phyloP scores from a whole-genome alignment of 345 rosid genomes.

The Lepidium sativum region DNA sequence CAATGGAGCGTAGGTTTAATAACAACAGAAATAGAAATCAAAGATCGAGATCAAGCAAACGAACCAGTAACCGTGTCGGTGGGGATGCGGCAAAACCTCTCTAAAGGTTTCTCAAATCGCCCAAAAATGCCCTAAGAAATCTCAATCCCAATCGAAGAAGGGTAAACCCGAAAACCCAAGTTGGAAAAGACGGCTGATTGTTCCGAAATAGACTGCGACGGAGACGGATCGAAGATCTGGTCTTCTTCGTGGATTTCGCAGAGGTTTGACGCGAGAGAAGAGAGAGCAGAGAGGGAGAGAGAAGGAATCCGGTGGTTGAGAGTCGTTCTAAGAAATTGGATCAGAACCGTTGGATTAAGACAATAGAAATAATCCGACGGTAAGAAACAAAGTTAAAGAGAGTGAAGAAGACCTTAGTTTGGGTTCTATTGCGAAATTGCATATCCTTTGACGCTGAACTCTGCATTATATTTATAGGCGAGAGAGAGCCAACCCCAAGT shows the following conservation, averaged over 20 bases:
- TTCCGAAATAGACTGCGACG: conserved; percentile 1
- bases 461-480: conserved; percentile 23
- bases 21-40: background rate
- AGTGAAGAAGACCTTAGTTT: background rate
- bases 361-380: conserved; percentile 19
- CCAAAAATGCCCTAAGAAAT: background rate
- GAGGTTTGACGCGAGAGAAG: conserved; percentile 6
- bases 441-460: conserved; percentile 7
- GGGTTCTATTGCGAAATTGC: background rate
- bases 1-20: background rate
- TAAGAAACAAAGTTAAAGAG: background rate
- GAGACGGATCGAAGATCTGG: conserved; percentile 26
- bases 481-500: conserved; percentile 7
- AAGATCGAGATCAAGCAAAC: conserved; percentile 12
- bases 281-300: background rate
- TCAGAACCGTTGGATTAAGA: conserved; percentile 24
- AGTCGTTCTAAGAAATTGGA: conserved; percentile 6
- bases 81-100: background rate
- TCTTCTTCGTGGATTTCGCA: background rate
- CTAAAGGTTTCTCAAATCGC: background rate
- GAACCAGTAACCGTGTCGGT: conserved; percentile 20
- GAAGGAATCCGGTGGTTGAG: conserved; percentile 28
- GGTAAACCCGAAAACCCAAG: background rate
- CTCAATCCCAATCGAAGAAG: background rate
- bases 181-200: conserved; percentile 8